A percentile compares a stretch with the other conserved stretches of the same genome.
These are phyloP conservation scores for Trichoderma cornu-damae DNA, from an alignment of 2,329 filamentous ascomycete species.

Conservation along the genomic window DNA sequence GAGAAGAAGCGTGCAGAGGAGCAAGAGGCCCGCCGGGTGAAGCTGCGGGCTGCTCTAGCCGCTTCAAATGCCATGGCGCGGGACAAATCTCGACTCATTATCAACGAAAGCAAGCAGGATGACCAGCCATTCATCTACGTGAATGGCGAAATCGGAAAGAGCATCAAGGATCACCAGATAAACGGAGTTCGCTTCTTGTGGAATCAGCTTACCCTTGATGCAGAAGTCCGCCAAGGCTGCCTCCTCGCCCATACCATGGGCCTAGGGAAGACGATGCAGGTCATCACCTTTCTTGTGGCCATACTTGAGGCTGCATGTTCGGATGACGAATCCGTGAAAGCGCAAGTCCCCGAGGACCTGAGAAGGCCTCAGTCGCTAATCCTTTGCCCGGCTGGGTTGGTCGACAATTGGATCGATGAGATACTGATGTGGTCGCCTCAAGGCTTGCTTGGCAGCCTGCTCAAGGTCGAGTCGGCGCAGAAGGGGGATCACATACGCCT, in stretches of 20 bases:
- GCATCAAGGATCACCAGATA: constrained; percentile 76
- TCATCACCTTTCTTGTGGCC: constrained; percentile 74
- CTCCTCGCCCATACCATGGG: constrained; percentile 88
- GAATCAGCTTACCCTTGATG: constrained; percentile 67
- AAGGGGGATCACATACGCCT: constrained; percentile 37
- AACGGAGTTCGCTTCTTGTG: constrained; percentile 82
- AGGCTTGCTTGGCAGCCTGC: constrained; percentile 50
- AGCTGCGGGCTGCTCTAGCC: constrained; percentile 44
- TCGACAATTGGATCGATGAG: constrained; percentile 82
- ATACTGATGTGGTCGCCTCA: constrained; percentile 62
- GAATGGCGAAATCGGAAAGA: constrained; percentile 54
- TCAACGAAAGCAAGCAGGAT: constrained; percentile 62
- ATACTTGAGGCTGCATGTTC: constrained; percentile 63
- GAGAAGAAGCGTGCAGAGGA: constrained; percentile 50
- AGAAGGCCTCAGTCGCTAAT: constrained; percentile 61
- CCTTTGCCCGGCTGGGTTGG: constrained; percentile 67
- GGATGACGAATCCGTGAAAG: constrained; percentile 47
- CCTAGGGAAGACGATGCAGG: constrained; percentile 87
- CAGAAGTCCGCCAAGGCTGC: constrained; percentile 62
- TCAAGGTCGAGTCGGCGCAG: constrained; percentile 46
- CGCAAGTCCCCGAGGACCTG: constrained; percentile 65
- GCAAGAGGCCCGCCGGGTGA: constrained; percentile 49
- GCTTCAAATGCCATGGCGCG: constrained; percentile 39
- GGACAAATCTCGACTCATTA: constrained; percentile 50
- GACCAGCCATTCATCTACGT: constrained; percentile 59